These are phyloP conservation scores for Prunus mira DNA, from an alignment of 306 rosid genomes.

Conservation along the genomic window DNA sequence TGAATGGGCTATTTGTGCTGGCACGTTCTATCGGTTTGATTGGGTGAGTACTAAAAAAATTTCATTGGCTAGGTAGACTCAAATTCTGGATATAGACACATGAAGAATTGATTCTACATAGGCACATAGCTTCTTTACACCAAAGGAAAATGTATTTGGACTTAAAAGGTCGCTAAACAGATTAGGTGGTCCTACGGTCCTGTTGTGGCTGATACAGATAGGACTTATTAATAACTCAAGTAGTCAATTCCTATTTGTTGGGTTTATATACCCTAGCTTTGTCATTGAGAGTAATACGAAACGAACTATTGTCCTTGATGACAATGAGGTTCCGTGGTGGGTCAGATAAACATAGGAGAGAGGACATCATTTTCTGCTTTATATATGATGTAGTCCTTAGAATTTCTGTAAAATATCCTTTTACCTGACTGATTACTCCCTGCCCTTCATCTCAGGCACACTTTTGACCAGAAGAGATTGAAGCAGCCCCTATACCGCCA, in stretches of 20 bases:
- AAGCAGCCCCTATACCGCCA: slow-evolving; percentile 98
- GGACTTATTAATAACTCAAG: slow-evolving; percentile 12
- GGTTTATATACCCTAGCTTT: neutral
- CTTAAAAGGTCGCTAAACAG: slow-evolving; percentile 8
- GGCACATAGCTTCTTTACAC: slow-evolving; percentile 17
- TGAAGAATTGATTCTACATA: slow-evolving; percentile 16
- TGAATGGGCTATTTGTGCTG: slow-evolving; percentile 91
- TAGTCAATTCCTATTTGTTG: neutral
- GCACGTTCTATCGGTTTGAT: slow-evolving; percentile 98
- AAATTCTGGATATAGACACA: slow-evolving; percentile 14
- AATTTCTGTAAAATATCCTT: neutral
- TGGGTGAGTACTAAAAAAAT: slow-evolving; percentile 54
- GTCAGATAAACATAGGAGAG: neutral
- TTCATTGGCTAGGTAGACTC: slow-evolving; percentile 23
- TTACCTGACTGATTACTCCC: slow-evolving; percentile 10
- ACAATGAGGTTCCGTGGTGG: neutral
- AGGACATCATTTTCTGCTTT: slow-evolving; percentile 5
- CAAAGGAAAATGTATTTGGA: slow-evolving; percentile 15
- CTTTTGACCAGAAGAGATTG: slow-evolving; percentile 98
- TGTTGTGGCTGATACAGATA: slow-evolving; percentile 3
- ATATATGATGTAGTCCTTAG: neutral
- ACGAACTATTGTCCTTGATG: neutral
- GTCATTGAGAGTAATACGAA: neutral
- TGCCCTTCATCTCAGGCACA: slow-evolving; percentile 65
- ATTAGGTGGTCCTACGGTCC: slow-evolving; percentile 28